Evolutionary conservation across 1,139 yeast genomes (phyloP).

Genomic region (Kurtzmaniella natalensis): DNA sequence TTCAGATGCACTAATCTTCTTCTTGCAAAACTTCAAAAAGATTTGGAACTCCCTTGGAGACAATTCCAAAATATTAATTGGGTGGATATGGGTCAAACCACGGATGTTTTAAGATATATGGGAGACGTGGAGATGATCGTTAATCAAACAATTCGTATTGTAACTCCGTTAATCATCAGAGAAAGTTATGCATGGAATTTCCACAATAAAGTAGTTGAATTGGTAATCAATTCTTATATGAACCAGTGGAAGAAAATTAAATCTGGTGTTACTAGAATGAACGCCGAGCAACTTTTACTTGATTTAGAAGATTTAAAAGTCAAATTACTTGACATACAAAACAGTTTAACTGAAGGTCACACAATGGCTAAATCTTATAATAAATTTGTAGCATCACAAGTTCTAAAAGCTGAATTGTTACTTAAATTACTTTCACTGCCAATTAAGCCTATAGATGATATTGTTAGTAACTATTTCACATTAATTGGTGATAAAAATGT

Average conservation of each 20-base stretch:
- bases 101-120: constrained; percentile 69
- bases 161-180: constrained; percentile 61
- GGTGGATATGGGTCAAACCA: constrained; percentile 57
- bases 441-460: constrained; percentile 55
- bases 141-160: constrained; percentile 39
- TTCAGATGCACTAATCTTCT: constrained; percentile 55
- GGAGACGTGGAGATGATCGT: constrained; percentile 50
- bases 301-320: constrained; percentile 66
- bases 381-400: constrained; percentile 46
- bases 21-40: constrained; percentile 55
- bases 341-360: constrained; percentile 8
- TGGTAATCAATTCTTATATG: constrained; percentile 54
- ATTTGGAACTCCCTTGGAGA: constrained; percentile 72
- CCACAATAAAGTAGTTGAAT: constrained; percentile 73
- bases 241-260: constrained; percentile 53
- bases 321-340: constrained; percentile 52
- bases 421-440: constrained; percentile 65
- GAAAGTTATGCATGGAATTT: constrained; percentile 69
- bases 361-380: constrained; percentile 30
- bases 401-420: constrained; percentile 54
- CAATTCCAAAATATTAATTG: constrained; percentile 82
- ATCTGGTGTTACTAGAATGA: constrained; percentile 57
- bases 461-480: constrained; percentile 63
- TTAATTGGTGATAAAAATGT: constrained; percentile 63
- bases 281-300: constrained; percentile 76